These are phyloP conservation scores for Fusarium anthophilum DNA, from an alignment of 2,329 filamentous ascomycete species.

Conservation along the genomic window DNA sequence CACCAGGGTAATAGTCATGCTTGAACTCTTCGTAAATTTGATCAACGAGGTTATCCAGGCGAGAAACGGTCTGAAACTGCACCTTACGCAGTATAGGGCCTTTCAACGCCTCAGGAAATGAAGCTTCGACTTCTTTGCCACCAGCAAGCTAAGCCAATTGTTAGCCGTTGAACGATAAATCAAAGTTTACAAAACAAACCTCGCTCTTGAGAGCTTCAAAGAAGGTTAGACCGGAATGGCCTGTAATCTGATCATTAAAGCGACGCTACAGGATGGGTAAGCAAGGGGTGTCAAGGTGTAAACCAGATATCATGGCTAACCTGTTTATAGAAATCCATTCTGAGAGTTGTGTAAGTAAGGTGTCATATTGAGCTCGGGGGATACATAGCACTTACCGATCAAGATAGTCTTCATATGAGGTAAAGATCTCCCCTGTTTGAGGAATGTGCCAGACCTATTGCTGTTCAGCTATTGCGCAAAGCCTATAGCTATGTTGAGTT, in stretches of 20 bases:
- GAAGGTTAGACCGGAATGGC: constrained; percentile 89
- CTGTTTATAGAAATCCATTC: constrained; percentile 94
- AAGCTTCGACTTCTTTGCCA: constrained; percentile 87
- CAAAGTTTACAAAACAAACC: constrained; percentile 62
- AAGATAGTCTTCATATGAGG: constrained; percentile 87
- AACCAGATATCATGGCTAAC: constrained; percentile 55
- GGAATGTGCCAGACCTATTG: constrained; percentile 88
- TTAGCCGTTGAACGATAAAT: constrained; percentile 13
- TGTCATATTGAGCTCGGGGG: not conserved
- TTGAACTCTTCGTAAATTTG: constrained; percentile 82
- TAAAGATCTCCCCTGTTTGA: constrained; percentile 90
- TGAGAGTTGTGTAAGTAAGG: constrained; percentile 49
- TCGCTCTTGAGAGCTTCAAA: constrained; percentile 93
- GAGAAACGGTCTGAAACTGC: constrained; percentile 87
- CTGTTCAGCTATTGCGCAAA: constrained; percentile 24
- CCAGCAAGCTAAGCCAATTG: constrained; percentile 69
- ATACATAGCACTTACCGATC: constrained; percentile 68
- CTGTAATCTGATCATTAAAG: constrained; percentile 96
- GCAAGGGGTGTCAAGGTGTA: constrained; percentile 3
- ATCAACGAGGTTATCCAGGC: constrained; percentile 84
- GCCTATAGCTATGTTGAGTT: constrained; percentile 18
- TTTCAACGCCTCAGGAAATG: constrained; percentile 91
- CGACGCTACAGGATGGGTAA: constrained; percentile 65
- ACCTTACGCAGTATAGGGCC: constrained; percentile 90
- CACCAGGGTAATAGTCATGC: constrained; percentile 89